Evolutionary conservation across 2,329 filamentous ascomycete species (phyloP), one percentile per base, ranked within the genome.

Genomic region (Biscogniauxia sp.): DNA sequence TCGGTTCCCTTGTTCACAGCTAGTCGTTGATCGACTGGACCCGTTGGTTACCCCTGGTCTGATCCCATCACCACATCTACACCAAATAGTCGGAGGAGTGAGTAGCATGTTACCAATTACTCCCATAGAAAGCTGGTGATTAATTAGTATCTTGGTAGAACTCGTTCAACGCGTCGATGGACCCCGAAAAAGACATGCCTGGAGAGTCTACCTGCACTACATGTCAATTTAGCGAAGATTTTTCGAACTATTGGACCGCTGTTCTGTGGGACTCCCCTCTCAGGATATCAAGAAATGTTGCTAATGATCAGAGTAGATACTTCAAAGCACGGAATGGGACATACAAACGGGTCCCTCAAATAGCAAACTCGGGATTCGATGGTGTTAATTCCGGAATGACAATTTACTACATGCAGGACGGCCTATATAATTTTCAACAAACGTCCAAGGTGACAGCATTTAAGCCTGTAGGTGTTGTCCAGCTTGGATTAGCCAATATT

Each of bases 61-160:
- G 45, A 78, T 82, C 20, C 82, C 84, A 4, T 80, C 84, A 3
- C 73, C 75, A 20, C 85, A 88, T 76, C 78, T 86, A 11, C 86
- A 88, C 69, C 84, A 83, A 53, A 82, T 88, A 61, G 80, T 84
- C 59, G 85, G 87, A 67, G 79, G 78, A 4, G 75, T 77, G 72
- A 53, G 73, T 57, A 32, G 2, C 25, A 5, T 51, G 20, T 13
- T 51, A 45, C 51, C 9, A 7, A 15, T n/a, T 45, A 19, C 0
- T 20, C 1, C 9, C 25, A 1, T 37, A 15, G n/a, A 20, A 20
- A 15, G 15, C 28, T 56, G 17, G 8, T 52, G 45, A 7, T 61
- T 71, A 32, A 68, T 6, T 6, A 5, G 4, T 11, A n/a, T 1
- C 26, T 17, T 17, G 4, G 7, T 2, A 75, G 73, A 77, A 81